phyloP scores from a whole-genome alignment of 176 grass and related monocot species.

The Eleusine coracana region DNA sequence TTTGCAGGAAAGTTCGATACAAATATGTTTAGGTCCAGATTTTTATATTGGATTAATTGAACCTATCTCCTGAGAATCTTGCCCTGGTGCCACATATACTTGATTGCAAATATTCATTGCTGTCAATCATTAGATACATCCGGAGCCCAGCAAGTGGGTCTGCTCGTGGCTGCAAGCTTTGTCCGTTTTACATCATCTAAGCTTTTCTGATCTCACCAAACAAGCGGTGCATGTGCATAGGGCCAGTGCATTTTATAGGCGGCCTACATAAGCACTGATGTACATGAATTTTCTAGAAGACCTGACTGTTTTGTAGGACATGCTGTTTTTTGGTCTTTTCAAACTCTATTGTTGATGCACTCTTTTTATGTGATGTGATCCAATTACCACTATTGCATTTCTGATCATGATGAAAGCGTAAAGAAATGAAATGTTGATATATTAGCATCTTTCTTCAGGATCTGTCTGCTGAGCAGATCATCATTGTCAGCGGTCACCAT shows the following conservation, averaged over 20 bases:
- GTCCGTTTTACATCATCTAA: conserved; percentile 7
- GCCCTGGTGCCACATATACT: not conserved
- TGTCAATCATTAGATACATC: not conserved
- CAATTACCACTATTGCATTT: not conserved
- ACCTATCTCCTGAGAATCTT: not conserved
- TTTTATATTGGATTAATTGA: not conserved
- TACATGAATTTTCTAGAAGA: conserved; percentile 14
- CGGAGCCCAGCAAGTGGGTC: not conserved
- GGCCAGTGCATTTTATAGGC: not conserved
- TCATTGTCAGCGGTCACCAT: conserved; percentile 86
- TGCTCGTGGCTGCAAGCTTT: not conserved
- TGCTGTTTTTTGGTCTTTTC: not conserved
- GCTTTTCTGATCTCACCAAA: conserved; percentile 18
- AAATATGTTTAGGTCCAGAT: not conserved
- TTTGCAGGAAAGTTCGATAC: not conserved
- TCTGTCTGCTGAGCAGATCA: conserved; percentile 57
- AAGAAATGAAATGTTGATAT: conserved; percentile 9
- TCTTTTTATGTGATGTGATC: not conserved
- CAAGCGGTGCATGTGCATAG: conserved; percentile 4
- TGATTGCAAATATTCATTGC: not conserved
- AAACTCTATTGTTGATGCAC: not conserved
- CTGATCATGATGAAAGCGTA: not conserved
- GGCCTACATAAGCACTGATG: not conserved
- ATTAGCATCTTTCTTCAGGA: conserved; percentile 49
- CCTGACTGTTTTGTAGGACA: not conserved